These are phyloP conservation scores for Globisporangium sylvaticum DNA, from an alignment of 352 stramenopile species.

Conservation along the genomic window DNA sequence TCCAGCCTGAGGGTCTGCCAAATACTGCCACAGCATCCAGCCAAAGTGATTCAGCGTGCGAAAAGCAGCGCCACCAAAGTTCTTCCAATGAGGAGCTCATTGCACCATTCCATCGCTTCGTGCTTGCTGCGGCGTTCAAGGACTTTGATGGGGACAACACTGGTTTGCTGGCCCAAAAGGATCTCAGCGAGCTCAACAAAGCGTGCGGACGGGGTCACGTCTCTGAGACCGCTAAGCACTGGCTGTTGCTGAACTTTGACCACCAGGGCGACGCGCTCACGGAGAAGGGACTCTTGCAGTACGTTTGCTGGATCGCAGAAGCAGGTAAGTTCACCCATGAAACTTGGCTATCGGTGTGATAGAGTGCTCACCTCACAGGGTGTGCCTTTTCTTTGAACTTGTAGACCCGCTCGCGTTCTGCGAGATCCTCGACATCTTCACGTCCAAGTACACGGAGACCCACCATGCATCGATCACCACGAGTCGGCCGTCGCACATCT, in stretches of 20 bases:
- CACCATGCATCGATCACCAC: conserved; percentile 42
- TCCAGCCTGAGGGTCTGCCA: conserved; percentile 32
- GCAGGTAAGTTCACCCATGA: conserved; percentile 28
- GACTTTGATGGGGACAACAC: conserved; percentile 35
- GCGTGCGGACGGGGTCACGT: conserved; percentile 29
- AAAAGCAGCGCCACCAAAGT: conserved; percentile 7
- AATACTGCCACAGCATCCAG: background rate
- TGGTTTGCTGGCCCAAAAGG: conserved; percentile 24
- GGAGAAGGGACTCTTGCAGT: conserved; percentile 54
- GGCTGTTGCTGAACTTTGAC: conserved; percentile 60
- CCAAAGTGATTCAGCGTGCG: background rate
- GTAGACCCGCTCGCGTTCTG: conserved; percentile 58
- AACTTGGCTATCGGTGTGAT: background rate
- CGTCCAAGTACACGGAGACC: conserved; percentile 56
- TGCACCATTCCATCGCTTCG: conserved; percentile 63
- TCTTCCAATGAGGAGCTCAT: conserved; percentile 27
- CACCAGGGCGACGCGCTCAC: conserved; percentile 31
- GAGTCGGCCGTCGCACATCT: conserved; percentile 11
- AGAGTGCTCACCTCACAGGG: background rate
- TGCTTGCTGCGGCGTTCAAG: conserved; percentile 47
- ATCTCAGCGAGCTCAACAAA: conserved; percentile 48
- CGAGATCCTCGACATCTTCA: conserved; percentile 51
- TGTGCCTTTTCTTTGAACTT: background rate
- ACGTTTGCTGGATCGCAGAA: conserved; percentile 68
- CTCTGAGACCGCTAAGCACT: conserved; percentile 28